Evolutionary conservation across 441 rosid species (phyloP).

Genomic region (Populus hybrid): DNA sequence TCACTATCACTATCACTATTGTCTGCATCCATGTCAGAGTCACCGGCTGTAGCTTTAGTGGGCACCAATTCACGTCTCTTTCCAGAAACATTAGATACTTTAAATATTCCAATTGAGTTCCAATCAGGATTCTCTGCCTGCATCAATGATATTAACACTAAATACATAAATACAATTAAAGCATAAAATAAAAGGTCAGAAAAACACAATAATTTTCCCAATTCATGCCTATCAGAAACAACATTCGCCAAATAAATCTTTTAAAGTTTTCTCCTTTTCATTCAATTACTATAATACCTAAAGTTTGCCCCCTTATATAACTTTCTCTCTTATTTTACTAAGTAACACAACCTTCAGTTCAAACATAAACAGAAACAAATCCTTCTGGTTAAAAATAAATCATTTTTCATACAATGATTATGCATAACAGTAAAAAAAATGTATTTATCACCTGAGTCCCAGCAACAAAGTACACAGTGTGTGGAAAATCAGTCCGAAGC

Average conservation of each 20-base stretch:
- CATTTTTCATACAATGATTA: neutral
- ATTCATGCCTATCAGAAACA: neutral
- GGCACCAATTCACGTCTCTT: conserved; percentile 78
- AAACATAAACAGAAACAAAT: neutral
- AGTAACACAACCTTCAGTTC: neutral
- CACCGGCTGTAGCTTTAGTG: conserved; percentile 38
- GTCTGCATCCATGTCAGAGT: conserved; percentile 54
- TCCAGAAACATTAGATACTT: conserved; percentile 70
- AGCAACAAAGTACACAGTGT: conserved; percentile 73
- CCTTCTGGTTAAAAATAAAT: neutral
- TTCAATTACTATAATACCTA: neutral
- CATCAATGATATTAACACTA: neutral
- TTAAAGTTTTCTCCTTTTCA: neutral
- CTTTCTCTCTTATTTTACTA: neutral
- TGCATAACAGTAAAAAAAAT: neutral
- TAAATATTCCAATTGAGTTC: conserved; percentile 81
- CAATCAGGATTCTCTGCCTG: conserved; percentile 78
- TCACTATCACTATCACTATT: conserved; percentile 81
- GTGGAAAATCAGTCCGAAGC: conserved; percentile 85
- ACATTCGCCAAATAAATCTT: neutral
- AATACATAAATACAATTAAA: neutral
- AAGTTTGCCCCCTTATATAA: neutral
- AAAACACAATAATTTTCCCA: neutral
- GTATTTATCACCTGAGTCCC: conserved; percentile 70
- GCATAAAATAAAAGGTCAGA: neutral